Percentiles rank a stretch among this genome's conserved stretches.
phyloP scores from a whole-genome alignment of 768 basidiomycete genomes.

The Tricholomella constricta region DNA sequence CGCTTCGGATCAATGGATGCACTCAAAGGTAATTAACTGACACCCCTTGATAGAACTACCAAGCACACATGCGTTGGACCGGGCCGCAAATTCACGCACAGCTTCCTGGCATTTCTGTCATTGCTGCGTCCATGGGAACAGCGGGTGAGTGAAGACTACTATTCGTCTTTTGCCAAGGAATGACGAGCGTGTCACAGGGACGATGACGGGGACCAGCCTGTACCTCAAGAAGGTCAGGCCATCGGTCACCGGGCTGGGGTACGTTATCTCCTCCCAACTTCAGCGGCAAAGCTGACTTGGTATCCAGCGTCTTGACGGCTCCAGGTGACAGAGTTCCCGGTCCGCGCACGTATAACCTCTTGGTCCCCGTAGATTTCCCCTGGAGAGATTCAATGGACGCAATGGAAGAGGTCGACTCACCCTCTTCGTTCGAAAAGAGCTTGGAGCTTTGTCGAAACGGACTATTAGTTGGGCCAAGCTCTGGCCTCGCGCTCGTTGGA shows the following conservation, averaged over 20 bases:
- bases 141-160: slow-evolving; percentile 11
- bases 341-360: slow-evolving; percentile 19
- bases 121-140: slow-evolving; percentile 25
- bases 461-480: slow-evolving; percentile 25
- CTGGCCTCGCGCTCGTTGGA: slow-evolving; percentile 21
- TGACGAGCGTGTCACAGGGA: slow-evolving; percentile 15
- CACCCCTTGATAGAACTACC: slow-evolving; percentile 19
- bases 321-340: slow-evolving; percentile 25
- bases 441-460: slow-evolving; percentile 24
- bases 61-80: slow-evolving; percentile 27
- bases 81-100: slow-evolving; percentile 27
- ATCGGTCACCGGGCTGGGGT: slow-evolving; percentile 21
- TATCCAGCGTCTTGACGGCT: slow-evolving; percentile 19
- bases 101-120: slow-evolving; percentile 22
- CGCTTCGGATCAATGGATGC: not conserved
- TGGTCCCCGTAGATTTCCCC: slow-evolving; percentile 23
- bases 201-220: slow-evolving; percentile 25
- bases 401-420: slow-evolving; percentile 22
- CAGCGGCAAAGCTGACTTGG: not conserved
- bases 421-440: slow-evolving; percentile 24
- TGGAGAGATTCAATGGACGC: slow-evolving; percentile 25
- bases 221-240: slow-evolving; percentile 24
- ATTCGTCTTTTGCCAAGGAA: not conserved
- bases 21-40: not conserved
- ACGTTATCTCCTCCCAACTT: not conserved